A percentile compares a stretch with the other conserved stretches of the same genome.
These are phyloP conservation scores for Moesziomyces antarcticus DNA, from an alignment of 1,284 basidiomycete species.

Conservation along the genomic window DNA sequence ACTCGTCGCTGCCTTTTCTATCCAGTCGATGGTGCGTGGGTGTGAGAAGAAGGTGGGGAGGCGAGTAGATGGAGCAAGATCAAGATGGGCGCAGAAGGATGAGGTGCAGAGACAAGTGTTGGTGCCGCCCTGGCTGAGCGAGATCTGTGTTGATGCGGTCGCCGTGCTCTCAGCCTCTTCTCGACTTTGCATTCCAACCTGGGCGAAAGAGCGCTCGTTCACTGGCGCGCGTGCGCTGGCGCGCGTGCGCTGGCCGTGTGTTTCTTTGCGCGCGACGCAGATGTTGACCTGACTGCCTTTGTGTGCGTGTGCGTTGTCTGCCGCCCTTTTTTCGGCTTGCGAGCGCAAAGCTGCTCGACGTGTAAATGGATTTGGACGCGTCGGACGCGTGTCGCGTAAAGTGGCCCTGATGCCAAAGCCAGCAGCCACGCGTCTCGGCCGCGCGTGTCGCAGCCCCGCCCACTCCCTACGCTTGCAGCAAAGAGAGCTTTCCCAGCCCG, in stretches of 20 bases:
- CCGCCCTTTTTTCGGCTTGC: no score
- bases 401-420: background rate
- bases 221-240: background rate
- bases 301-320: no score
- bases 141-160: no score
- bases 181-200: background rate
- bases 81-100: no score
- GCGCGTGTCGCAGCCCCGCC: conserved; percentile 7
- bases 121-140: no score
- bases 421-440: no score
- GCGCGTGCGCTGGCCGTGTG: background rate
- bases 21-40: no score
- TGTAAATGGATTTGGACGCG: conserved; percentile 42
- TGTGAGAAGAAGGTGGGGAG: background rate
- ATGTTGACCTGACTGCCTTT: no score
- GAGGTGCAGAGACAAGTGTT: no score
- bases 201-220: no score
- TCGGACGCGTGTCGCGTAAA: conserved; percentile 42
- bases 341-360: conserved; percentile 15
- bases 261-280: background rate
- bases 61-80: conserved; percentile 20
- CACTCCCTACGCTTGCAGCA: background rate
- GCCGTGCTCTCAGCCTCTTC: no score
- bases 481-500: background rate
- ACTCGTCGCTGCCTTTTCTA: background rate